phyloP scores from a whole-genome alignment of 2,329 filamentous ascomycete species.

The Fusarium goolgardi region DNA sequence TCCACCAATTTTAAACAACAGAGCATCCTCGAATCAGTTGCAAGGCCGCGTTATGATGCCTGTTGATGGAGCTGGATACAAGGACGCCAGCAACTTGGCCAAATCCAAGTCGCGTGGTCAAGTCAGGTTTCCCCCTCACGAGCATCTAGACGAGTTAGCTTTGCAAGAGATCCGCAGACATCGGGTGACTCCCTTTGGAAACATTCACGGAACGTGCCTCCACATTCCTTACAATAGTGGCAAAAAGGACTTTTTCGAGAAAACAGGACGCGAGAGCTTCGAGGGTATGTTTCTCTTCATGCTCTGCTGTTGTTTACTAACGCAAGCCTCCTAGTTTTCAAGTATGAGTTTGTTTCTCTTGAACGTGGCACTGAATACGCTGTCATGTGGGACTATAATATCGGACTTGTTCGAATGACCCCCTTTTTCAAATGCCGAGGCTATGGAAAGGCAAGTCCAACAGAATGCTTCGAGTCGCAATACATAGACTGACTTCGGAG shows the following conservation, averaged over 20 bases:
- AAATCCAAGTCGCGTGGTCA: slow-evolving; percentile 72
- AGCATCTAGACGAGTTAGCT: slow-evolving; percentile 70
- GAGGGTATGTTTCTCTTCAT: slow-evolving; percentile 70
- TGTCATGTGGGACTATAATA: slow-evolving; percentile 97
- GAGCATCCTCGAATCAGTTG: slow-evolving; percentile 15
- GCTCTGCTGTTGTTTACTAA: slow-evolving; percentile 24
- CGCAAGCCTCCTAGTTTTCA: slow-evolving; percentile 40
- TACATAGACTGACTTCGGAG: slow-evolving; percentile 26
- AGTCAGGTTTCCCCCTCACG: slow-evolving; percentile 80
- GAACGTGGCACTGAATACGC: slow-evolving; percentile 74
- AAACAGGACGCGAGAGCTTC: slow-evolving; percentile 88
- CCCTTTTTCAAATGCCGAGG: slow-evolving; percentile 93
- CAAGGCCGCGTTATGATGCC: slow-evolving; percentile 29
- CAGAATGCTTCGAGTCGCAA: not conserved
- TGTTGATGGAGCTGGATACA: slow-evolving; percentile 50
- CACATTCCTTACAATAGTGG: slow-evolving; percentile 96
- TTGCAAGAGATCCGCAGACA: slow-evolving; percentile 70
- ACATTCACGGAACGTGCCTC: slow-evolving; percentile 70
- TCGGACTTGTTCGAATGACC: slow-evolving; percentile 92
- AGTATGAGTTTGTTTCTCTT: slow-evolving; percentile 80
- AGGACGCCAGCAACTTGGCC: slow-evolving; percentile 60
- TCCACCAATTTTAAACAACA: slow-evolving; percentile 25
- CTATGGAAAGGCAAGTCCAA: slow-evolving; percentile 78
- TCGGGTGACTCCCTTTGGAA: slow-evolving; percentile 72
- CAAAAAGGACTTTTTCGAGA: slow-evolving; percentile 88